Base-by-base conservation (phyloP, 148 eudicot genomes). In the Cornus kousa region DNA sequence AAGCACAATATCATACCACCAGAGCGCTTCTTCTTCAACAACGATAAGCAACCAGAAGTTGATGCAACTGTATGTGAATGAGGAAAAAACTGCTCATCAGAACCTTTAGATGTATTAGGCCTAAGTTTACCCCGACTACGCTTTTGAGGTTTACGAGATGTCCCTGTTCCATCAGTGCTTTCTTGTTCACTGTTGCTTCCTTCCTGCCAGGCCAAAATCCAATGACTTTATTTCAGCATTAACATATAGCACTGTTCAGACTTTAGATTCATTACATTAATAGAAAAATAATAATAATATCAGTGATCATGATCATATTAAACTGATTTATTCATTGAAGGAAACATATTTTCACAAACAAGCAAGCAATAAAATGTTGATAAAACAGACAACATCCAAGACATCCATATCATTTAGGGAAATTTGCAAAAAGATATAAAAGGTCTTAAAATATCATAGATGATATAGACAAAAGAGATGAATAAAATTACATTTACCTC, bases 111-210 rank as follows among this genome's bases (percentile, higher is more conserved):
- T 43, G 74, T 73, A 84, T 77, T 85, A 62, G 89, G 85, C 53
- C 77, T 92, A 59, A 82, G 69, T 83, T 91, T 90, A 74, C 85
- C 89, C 79, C 89, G 90, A 73, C 80, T 79, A 82, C 91, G 97
- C 85, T 94, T 97, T 78, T 88, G 89, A 87, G 93, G 77, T 78
- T 90, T 97, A 39, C 89, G 91, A 59, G 89, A 85, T 72, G 86
- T 70, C 83, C 88, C 92, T 67, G 71, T 82, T 64, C 90, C 94
- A 71, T 92, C 99, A 83, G 90, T 94, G 88, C 95, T 94, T 85
- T 97, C 99, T 87, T 94, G 93, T 74, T 91, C 98, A 83, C 97
- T 94, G 78, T 92, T 95, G 68, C 94, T 97, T 81, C 90, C 99
- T 82, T 83, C 98, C 98, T 94, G 88, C 78, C 37, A 85, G 24